Evolutionary conservation across 176 grass and related monocot genomes (phyloP).

Genomic region (Bonia amplexicaulis): DNA sequence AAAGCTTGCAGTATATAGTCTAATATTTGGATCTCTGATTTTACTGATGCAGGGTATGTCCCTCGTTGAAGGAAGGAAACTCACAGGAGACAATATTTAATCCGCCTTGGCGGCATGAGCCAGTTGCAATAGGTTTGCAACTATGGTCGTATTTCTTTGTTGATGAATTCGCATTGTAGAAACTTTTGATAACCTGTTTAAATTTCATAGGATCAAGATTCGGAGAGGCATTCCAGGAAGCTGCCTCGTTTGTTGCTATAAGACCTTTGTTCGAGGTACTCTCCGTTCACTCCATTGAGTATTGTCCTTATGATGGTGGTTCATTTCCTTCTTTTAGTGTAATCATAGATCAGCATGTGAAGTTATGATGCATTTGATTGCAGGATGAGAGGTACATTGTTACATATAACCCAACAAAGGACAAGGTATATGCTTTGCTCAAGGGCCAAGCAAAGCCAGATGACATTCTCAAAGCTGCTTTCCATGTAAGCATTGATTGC

Average conservation of each 20-base stretch:
- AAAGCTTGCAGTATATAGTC: slow-evolving; percentile 2
- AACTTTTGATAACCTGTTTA: neutral
- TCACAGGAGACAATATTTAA: slow-evolving; percentile 84
- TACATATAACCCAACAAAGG: slow-evolving; percentile 89
- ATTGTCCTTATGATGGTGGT: neutral
- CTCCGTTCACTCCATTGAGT: neutral
- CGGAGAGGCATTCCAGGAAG: slow-evolving; percentile 91
- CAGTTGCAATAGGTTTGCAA: slow-evolving; percentile 68
- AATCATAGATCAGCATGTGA: neutral
- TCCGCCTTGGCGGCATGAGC: slow-evolving; percentile 84
- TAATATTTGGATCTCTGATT: slow-evolving; percentile 23
- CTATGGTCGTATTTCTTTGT: neutral
- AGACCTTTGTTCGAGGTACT: slow-evolving; percentile 81
- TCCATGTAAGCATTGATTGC: slow-evolving; percentile 61
- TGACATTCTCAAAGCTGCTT: slow-evolving; percentile 94
- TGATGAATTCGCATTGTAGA: neutral
- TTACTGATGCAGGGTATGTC: slow-evolving; percentile 55
- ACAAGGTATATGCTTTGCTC: slow-evolving; percentile 95
- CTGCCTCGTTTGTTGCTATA: slow-evolving; percentile 79
- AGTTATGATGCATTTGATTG: neutral
- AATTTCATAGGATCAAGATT: slow-evolving; percentile 74
- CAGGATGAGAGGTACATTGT: slow-evolving; percentile 94
- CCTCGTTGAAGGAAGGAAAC: slow-evolving; percentile 92
- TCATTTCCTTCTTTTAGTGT: neutral
- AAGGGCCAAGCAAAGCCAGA: slow-evolving; percentile 98